Conservation (phyloP, 257 asterid species). For the Avicennia marina region DNA sequence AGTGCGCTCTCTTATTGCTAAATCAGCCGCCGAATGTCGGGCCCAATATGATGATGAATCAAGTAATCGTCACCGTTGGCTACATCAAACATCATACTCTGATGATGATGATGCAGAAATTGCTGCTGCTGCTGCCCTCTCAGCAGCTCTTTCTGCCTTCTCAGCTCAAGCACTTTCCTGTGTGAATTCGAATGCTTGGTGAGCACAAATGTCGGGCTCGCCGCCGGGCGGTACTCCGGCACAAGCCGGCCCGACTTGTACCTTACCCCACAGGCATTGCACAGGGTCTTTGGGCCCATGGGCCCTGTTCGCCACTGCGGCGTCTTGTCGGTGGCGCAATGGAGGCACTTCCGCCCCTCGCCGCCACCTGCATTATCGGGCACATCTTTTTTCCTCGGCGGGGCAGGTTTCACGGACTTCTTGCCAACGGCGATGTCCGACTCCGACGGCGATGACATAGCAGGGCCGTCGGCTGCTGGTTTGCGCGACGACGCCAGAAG, state of each 20-base stretch:
- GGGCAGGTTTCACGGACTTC: no score
- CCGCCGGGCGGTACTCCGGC: conserved; percentile 87
- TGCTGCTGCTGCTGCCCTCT: conserved; percentile 53
- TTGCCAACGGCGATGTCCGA: conserved; percentile 28
- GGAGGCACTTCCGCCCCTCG: conserved; percentile 77
- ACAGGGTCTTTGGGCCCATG: conserved; percentile 87
- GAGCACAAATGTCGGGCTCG: conserved; percentile 83
- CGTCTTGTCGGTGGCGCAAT: conserved; percentile 90
- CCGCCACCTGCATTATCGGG: conserved; percentile 24
- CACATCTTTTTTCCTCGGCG: conserved; percentile 33
- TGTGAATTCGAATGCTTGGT: conserved; percentile 91
- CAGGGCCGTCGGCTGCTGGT: no score
- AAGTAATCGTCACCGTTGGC: conserved; percentile 67
- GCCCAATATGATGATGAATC: conserved; percentile 82
- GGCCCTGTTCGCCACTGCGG: conserved; percentile 98
- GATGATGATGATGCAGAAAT: conserved; percentile 47
- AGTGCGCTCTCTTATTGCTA: no score
- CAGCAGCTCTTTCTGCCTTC: conserved; percentile 72
- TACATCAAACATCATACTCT: conserved; percentile 62
- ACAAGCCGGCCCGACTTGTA: conserved; percentile 88
- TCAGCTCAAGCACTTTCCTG: conserved; percentile 73
- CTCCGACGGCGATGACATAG: conserved; percentile 50
- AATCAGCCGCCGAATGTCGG: conserved; percentile 71
- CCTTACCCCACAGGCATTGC: conserved; percentile 91
- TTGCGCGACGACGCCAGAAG: conserved; percentile 47